Conservation (phyloP, 441 rosid species). For the Codiaeum variegatum region DNA sequence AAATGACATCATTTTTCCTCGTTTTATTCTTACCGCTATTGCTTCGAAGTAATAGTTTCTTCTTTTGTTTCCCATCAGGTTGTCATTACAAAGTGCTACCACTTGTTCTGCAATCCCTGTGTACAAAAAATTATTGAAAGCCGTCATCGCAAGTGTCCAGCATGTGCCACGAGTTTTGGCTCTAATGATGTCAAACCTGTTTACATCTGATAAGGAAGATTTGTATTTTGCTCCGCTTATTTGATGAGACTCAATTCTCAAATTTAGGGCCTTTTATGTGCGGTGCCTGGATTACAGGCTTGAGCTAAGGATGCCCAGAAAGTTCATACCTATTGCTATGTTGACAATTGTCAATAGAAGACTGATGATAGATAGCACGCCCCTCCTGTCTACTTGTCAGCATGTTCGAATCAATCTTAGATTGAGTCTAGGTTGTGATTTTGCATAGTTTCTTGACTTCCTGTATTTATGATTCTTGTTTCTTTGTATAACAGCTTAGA, state of each 20-base stretch:
- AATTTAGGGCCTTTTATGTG: background rate
- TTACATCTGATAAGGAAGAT: slow-evolving; percentile 44
- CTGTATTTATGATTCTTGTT: slow-evolving; percentile 24
- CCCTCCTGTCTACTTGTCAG: slow-evolving; percentile 20
- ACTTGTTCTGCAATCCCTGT: slow-evolving; percentile 86
- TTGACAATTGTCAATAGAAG: slow-evolving; percentile 15
- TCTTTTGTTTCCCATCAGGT: slow-evolving; percentile 45
- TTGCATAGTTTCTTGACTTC: slow-evolving; percentile 18
- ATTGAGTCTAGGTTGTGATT: slow-evolving; percentile 27
- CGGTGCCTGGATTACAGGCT: slow-evolving; percentile 7
- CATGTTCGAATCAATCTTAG: slow-evolving; percentile 24
- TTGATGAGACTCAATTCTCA: background rate
- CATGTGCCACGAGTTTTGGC: slow-evolving; percentile 80
- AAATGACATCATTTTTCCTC: background rate
- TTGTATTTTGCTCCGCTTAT: background rate
- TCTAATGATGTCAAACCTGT: slow-evolving; percentile 86
- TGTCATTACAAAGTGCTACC: slow-evolving; percentile 94
- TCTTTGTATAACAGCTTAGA: slow-evolving; percentile 22
- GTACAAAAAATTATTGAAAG: slow-evolving; percentile 70
- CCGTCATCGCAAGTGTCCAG: slow-evolving; percentile 87
- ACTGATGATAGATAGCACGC: slow-evolving; percentile 18
- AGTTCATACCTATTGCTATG: slow-evolving; percentile 24
- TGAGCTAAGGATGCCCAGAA: slow-evolving; percentile 22
- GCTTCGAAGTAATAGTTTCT: background rate
- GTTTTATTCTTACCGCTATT: background rate